These are phyloP conservation scores for Austroboletus rostrupii DNA, from an alignment of 1,284 basidiomycete species.

Conservation along the genomic window DNA sequence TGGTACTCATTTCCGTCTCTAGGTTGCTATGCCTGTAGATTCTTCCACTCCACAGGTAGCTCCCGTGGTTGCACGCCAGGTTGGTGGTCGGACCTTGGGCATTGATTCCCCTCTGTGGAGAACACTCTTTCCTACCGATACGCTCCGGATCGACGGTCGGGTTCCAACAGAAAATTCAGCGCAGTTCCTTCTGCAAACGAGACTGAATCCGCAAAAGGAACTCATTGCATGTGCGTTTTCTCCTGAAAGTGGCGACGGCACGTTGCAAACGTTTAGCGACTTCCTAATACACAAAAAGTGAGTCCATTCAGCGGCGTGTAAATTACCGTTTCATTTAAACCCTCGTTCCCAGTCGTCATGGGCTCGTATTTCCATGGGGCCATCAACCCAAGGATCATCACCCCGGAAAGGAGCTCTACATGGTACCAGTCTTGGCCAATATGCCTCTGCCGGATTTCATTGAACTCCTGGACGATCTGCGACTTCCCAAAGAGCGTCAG, in stretches of 20 bases:
- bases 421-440: conserved; percentile 72
- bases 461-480: conserved; percentile 79
- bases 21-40: conserved; percentile 78
- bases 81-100: conserved; percentile 58
- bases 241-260: conserved; percentile 43
- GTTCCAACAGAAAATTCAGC: conserved; percentile 72
- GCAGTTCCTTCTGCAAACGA: conserved; percentile 71
- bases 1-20: conserved; percentile 19
- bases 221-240: conserved; percentile 73
- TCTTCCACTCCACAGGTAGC: conserved; percentile 62
- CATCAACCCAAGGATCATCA: conserved; percentile 64
- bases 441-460: conserved; percentile 81
- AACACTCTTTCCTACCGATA: conserved; percentile 64
- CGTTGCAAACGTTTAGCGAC: conserved; percentile 62
- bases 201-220: conserved; percentile 76
- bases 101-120: conserved; percentile 61
- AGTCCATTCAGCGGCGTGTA: conserved; percentile 29
- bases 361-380: conserved; percentile 83
- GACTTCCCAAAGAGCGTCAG: conserved; percentile 59
- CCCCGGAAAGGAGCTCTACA: conserved; percentile 84
- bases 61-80: conserved; percentile 64
- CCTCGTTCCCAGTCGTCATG: conserved; percentile 65
- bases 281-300: conserved; percentile 76
- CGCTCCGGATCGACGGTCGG: conserved; percentile 73
- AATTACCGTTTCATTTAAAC: conserved; percentile 9